Percentiles rank a stretch among this genome's conserved stretches.
These are phyloP conservation scores for Lachnellula arida DNA, from an alignment of 2,329 filamentous ascomycete genomes.

Conservation along the genomic window DNA sequence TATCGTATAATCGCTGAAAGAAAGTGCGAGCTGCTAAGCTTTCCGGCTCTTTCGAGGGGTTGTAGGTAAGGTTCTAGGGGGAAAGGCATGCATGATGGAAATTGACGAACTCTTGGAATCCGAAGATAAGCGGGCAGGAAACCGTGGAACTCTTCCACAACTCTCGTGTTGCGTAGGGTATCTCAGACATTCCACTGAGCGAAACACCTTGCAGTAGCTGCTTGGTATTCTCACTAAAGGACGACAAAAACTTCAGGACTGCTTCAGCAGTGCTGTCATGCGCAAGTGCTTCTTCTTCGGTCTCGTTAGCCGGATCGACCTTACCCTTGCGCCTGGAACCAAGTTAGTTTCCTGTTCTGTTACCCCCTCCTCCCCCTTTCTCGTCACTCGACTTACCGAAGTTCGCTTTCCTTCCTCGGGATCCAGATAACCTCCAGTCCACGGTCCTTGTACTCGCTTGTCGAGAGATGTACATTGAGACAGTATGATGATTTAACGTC, in stretches of 20 bases:
- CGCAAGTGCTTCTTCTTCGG: not conserved
- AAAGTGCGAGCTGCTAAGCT: not conserved
- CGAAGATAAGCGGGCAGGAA: not conserved
- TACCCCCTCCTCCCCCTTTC: not conserved
- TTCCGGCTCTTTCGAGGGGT: not conserved
- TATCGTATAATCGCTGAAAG: too few species aligned
- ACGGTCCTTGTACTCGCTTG: not conserved
- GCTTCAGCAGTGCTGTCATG: too few species aligned
- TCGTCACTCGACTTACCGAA: not conserved
- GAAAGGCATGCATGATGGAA: not conserved
- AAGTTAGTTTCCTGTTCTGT: not conserved
- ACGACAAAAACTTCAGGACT: not conserved
- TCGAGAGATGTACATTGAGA: not conserved
- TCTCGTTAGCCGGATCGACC: too few species aligned
- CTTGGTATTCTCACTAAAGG: not conserved
- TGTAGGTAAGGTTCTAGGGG: not conserved
- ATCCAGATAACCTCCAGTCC: not conserved
- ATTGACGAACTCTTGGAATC: not conserved
- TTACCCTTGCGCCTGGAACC: not conserved
- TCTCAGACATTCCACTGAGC: not conserved
- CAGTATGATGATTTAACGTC: not conserved
- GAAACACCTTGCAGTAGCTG: not conserved
- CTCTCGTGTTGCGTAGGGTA: not conserved
- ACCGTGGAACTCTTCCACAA: not conserved
- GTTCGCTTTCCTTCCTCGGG: not conserved